Evolutionary conservation across 2,329 filamentous ascomycete species (phyloP), one percentile per base, ranked within the genome.

Genomic region (Ceratocystis variospora): DNA sequence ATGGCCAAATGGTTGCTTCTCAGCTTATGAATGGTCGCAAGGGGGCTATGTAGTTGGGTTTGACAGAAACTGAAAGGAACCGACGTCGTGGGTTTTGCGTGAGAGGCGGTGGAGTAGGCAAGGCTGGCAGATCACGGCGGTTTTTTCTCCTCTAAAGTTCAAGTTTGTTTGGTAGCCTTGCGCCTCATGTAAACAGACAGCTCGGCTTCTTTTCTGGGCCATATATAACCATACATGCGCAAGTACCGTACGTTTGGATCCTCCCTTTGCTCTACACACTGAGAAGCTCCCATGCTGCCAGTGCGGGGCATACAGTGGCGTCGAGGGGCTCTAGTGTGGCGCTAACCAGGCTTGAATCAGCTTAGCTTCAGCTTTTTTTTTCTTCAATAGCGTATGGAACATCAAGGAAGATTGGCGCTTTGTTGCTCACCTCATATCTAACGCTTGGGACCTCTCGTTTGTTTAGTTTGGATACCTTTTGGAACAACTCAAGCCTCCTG

Each of bases 261-360:
- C 44, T 48, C 6, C 48, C 31, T 63, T 37, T 63, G 33, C 6
- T 22, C 61, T 28, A 45, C 15, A 22, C 19, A 6, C 48, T 3
- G 12, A 44, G n/a, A 15, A 33, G 41, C 61, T 63, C 44, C 25
- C 46, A 50, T 28, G 22, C 31, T 61, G 41, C 28, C 55, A 59
- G 25, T 65, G 63, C 44, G 53, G 53, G 53, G 37, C 63, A 65
- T 37, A 33, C 10, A 22, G 65, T 67, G 53, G 63, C 63, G 63
- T 59, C 65, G 65, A 63, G 65, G 65, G 65, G 65, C 33, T 53
- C 31, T 61, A 0, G 4, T 67, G 62, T 61, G 62, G 65, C 65
- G 44, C 5, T 7, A 15, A 19, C 25, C 7, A n/a, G 55, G 25
- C 28, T n/a, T 59, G 28, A 53, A 25, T 31, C 28, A 62, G 25